Evolutionary conservation across 345 rosid species (phyloP), one percentile per base, ranked within the genome.

Genomic region (Abelmoschus esculentus): DNA sequence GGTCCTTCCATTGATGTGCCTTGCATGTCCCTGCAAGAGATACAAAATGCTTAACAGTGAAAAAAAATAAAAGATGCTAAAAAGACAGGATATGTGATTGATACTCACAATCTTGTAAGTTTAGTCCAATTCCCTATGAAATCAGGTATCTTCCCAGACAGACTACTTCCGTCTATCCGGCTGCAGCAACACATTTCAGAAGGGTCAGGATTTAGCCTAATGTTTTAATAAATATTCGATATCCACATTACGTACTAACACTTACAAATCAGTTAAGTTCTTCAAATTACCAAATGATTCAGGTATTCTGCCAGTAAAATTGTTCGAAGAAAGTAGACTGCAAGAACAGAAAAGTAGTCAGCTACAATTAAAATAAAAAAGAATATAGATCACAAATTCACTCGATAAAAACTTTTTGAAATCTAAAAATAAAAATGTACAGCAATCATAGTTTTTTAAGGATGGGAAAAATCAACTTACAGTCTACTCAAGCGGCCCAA

Each of bases 1-100:
- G 99, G 96, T 36, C 99, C 99, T 76, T 81, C 84, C 92, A 91
- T 75, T 26, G 90, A 82, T 61, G 96, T 87, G 28, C 99, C 97
- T 71, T 95, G 92, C 81, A 88, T 66, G 80, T 88, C 80, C 59
- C 96, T 95, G 77, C 58, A 77, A 73, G n/a, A 42, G 4, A 70
- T 57, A 63, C 13, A 32, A 56, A 58, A 29, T 17, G 26, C 14
- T 55, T 59, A 13, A 61, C 26, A 22, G 1, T 22, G 26, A 22
- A 57, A 49, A 62, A 36, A 1, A 62, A 10, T 54, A 54, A 54
- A 18, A 54, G 26, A 17, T 17, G 26, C 10, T 22, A 31, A 32
- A 32, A 28, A 34, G 34, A 61, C 5, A 40, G 68, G 7, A 26
- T 2, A 7, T 1, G 47, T 9, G 52, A 15, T 67, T 22, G 50